Conservation (phyloP, 305 asterid genomes). For the Fraxinus baroniana region DNA sequence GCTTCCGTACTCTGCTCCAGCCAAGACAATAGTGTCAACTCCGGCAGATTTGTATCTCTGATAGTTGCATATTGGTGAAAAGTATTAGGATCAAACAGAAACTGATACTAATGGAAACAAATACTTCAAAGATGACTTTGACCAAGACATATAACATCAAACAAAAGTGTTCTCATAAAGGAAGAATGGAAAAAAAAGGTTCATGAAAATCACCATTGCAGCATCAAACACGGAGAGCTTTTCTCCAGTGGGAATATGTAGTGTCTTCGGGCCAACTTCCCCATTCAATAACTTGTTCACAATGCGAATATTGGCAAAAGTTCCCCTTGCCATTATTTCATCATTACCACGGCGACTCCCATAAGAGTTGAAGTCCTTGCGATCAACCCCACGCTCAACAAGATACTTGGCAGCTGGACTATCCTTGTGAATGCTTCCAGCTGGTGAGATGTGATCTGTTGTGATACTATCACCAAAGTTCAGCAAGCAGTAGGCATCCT, state of each 20-base stretch:
- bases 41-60: slow-evolving; percentile 86
- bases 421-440: slow-evolving; percentile 90
- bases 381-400: slow-evolving; percentile 71
- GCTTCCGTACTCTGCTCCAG: slow-evolving; percentile 98
- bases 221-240: slow-evolving; percentile 78
- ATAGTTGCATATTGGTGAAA: slow-evolving; percentile 22
- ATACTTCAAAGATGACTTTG: background rate
- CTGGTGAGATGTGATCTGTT: slow-evolving; percentile 95
- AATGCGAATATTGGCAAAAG: slow-evolving; percentile 89
- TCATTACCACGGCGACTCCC: slow-evolving; percentile 98
- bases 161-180: no score
- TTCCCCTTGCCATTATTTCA: slow-evolving; percentile 94
- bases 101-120: background rate
- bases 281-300: slow-evolving; percentile 89
- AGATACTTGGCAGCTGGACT: slow-evolving; percentile 91
- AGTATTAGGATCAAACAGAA: slow-evolving; percentile 1
- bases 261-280: slow-evolving; percentile 87
- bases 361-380: slow-evolving; percentile 82
- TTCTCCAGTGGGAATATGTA: slow-evolving; percentile 86
- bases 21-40: slow-evolving; percentile 76
- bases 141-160: background rate
- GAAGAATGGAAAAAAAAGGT: background rate
- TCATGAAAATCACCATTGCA: slow-evolving; percentile 59
- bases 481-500: slow-evolving; percentile 91
- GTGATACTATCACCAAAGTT: slow-evolving; percentile 93